Evolutionary conservation across 305 asterid genomes (phyloP).

Genomic region (Caryopteris hybrid): DNA sequence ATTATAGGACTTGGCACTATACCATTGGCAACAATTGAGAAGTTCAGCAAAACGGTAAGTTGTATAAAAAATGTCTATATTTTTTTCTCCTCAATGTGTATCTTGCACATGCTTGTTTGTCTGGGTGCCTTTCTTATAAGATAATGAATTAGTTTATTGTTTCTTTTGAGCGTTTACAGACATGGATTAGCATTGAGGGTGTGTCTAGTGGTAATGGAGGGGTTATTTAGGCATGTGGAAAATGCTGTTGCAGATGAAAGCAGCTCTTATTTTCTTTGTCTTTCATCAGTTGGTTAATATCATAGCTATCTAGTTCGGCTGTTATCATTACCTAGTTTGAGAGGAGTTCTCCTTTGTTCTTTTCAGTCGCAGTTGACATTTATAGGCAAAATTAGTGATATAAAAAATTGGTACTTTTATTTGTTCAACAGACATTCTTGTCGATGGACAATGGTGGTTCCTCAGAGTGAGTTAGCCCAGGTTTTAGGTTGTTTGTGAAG

Average conservation of each 20-base stretch:
- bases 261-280: not conserved
- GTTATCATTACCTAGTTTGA: not conserved
- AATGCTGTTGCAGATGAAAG: not conserved
- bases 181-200: not conserved
- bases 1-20: constrained; percentile 82
- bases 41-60: constrained; percentile 86
- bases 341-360: not conserved
- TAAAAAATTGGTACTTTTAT: not conserved
- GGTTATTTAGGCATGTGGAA: not conserved
- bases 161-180: not conserved
- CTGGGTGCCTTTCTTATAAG: not conserved
- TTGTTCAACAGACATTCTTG: not conserved
- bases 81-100: not conserved
- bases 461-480: not conserved
- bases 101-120: not conserved
- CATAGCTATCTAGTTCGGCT: not conserved
- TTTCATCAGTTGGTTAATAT: not conserved
- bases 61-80: not conserved
- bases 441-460: not conserved
- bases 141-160: not conserved
- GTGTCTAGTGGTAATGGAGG: not conserved
- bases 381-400: not conserved
- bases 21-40: constrained; percentile 86
- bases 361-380: not conserved
- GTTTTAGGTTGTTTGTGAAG: not conserved